Percentiles rank a stretch among this genome's conserved stretches.
Evolutionary conservation across 352 stramenopile genomes (phyloP).

Genomic region (Pythium aristosporum): DNA sequence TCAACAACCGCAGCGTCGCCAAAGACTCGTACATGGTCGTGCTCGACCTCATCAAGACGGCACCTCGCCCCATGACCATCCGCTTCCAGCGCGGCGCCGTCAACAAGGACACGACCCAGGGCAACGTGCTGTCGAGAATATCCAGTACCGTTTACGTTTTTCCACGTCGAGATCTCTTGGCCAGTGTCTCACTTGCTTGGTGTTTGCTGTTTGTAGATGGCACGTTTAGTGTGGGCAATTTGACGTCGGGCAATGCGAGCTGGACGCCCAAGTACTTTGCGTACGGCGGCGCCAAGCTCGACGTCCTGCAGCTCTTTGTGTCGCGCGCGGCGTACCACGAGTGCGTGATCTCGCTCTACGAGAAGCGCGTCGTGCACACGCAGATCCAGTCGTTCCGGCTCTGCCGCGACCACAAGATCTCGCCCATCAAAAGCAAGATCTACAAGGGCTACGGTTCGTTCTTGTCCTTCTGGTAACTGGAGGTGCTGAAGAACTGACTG

Average conservation of each 20-base stretch:
- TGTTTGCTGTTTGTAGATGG: slow-evolving; percentile 45
- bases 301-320: slow-evolving; percentile 84
- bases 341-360: slow-evolving; percentile 84
- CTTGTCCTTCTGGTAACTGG: neutral
- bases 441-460: slow-evolving; percentile 79
- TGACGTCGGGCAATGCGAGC: slow-evolving; percentile 71
- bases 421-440: slow-evolving; percentile 85
- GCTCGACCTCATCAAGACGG: slow-evolving; percentile 76
- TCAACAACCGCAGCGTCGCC: slow-evolving; percentile 56
- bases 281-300: slow-evolving; percentile 77
- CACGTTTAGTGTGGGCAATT: slow-evolving; percentile 81
- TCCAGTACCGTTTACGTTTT: slow-evolving; percentile 42
- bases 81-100: slow-evolving; percentile 65
- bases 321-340: slow-evolving; percentile 82
- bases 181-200: slow-evolving; percentile 17
- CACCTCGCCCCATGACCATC: slow-evolving; percentile 69
- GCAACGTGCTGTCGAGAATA: slow-evolving; percentile 71
- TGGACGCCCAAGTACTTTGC: slow-evolving; percentile 84
- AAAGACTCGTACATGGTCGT: slow-evolving; percentile 66
- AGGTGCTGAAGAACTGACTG: neutral
- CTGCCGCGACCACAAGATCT: slow-evolving; percentile 83
- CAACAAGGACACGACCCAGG: slow-evolving; percentile 72
- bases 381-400: slow-evolving; percentile 85
- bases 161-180: neutral
- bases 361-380: slow-evolving; percentile 78